phyloP scores from a whole-genome alignment of 345 rosid species.

The Microcos paniculata region DNA sequence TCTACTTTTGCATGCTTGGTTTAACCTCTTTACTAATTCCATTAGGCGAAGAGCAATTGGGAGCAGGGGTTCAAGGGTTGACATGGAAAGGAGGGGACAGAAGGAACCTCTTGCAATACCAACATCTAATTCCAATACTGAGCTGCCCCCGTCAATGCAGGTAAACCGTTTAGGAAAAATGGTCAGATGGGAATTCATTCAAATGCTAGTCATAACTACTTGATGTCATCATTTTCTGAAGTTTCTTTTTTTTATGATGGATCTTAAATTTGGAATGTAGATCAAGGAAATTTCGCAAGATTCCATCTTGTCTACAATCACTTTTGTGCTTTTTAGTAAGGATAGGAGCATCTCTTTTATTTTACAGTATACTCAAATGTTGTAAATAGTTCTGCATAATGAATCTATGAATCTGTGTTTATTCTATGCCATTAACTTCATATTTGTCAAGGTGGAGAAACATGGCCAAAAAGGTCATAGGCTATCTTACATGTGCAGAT shows the following conservation, averaged over 20 bases:
- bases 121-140: slow-evolving; percentile 27
- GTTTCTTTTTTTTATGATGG: not conserved
- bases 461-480: not conserved
- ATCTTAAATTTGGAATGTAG: not conserved
- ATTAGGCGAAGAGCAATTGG: slow-evolving; percentile 41
- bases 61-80: slow-evolving; percentile 30
- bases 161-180: slow-evolving; percentile 28
- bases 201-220: not conserved
- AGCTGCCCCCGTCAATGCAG: slow-evolving; percentile 34
- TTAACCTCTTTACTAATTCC: slow-evolving; percentile 16
- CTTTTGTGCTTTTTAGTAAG: not conserved
- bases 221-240: not conserved
- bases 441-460: not conserved
- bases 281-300: not conserved
- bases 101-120: slow-evolving; percentile 23
- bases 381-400: not conserved
- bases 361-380: not conserved
- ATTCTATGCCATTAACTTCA: not conserved
- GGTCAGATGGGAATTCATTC: slow-evolving; percentile 4
- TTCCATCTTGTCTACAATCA: not conserved
- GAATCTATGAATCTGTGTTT: not conserved
- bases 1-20: not conserved
- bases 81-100: slow-evolving; percentile 30
- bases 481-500: not conserved
- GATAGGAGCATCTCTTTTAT: not conserved